Evolutionary conservation across 352 stramenopile species (phyloP), one percentile per base, ranked within the genome.

Genomic region (Detonula confervacea): DNA sequence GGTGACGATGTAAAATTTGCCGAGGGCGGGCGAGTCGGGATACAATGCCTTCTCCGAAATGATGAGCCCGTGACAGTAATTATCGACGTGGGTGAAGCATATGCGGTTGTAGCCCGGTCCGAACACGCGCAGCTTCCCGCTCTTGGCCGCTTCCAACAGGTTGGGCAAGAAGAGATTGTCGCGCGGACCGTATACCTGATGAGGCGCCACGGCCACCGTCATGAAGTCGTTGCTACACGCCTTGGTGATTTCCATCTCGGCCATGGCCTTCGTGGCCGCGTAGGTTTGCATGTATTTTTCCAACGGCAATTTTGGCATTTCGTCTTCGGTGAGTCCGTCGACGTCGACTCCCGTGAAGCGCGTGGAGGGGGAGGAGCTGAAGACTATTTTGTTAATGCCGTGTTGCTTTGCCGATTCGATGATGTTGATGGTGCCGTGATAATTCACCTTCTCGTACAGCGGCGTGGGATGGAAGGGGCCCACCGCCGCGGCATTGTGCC

Each of bases 1-100:
- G 0, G 94, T 97, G 29, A 96, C 87, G 64, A 97, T 95, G 87
- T 97, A 97, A 80, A 97, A 97, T 46, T 96, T 96, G 0, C 87
- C 93, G n/a, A 96, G 82, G 0, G 90, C 92, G 1, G 90, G 90
- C 62, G 82, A 94, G 9, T 78, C 63, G 0, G 66, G 69, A 65
- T 90, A 84, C 35, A 95, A 37, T 78, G 88, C 80, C 89, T 88
- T 81, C 65, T 89, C 83, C 56, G 89, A 76, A 81, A 94, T 84
- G 37, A 97, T 96, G 1, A 97, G 70, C 22, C 93, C 95, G 80
- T 97, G 94, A 54, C 89, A 95, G 73, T 97, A 97, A 81, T 97
- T 97, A 73, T 97, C 94, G 14, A 97, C 92, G 76, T 97, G 92
- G 44, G 89, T 95, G 65, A 97, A 92, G 71, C 86, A 95, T 51